phyloP scores from a whole-genome alignment of 2,329 filamentous ascomycete species.

The Cladosporium sp. region DNA sequence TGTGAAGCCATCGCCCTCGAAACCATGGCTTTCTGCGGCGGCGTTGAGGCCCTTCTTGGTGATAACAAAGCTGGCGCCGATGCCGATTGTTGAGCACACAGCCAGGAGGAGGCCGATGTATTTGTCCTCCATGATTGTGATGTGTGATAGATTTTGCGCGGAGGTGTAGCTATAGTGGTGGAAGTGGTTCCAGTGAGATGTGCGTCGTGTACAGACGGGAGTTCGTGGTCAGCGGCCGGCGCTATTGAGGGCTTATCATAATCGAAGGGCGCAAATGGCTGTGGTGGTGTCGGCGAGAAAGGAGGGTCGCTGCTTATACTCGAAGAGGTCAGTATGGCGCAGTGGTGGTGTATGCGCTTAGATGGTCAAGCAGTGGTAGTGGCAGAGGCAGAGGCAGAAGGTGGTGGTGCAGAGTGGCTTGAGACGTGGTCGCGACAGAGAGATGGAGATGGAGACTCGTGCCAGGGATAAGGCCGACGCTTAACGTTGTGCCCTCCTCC shows the following conservation, averaged over 20 bases:
- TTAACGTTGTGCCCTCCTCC: background rate
- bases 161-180: background rate
- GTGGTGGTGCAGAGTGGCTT: background rate
- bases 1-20: conserved; percentile 92
- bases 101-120: conserved; percentile 76
- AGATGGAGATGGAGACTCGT: no score
- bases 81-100: conserved; percentile 72
- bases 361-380: background rate
- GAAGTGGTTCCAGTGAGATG: background rate
- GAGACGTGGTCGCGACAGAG: conserved; percentile 16
- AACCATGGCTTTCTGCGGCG: conserved; percentile 86
- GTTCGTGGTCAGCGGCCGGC: conserved; percentile 14
- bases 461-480: conserved; percentile 9
- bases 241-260: conserved; percentile 18
- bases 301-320: background rate
- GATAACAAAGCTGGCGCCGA: conserved; percentile 84
- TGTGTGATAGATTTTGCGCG: background rate
- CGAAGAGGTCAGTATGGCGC: background rate
- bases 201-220: conserved; percentile 9
- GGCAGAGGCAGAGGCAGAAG: background rate
- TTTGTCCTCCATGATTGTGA: conserved; percentile 49
- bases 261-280: conserved; percentile 9
- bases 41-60: conserved; percentile 97
- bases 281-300: background rate
- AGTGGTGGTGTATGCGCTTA: background rate